Percentiles rank a stretch among this genome's conserved stretches.
phyloP scores from a whole-genome alignment of 108 stramenopile genomes.

The Cyclotella sp. region DNA sequence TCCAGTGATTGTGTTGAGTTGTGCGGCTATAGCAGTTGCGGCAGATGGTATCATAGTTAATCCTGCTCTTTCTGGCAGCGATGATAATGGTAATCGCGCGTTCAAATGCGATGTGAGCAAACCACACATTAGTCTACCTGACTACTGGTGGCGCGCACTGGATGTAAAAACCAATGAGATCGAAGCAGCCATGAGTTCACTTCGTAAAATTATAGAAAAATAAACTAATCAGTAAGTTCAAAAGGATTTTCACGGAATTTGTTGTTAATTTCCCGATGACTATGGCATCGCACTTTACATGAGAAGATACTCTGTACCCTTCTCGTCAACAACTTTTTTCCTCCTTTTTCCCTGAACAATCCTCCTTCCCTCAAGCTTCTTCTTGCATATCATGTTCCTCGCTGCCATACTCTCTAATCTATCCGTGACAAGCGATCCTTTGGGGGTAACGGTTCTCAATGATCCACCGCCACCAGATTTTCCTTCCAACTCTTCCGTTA shows the following conservation, averaged over 20 bases:
- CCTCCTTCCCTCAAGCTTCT: conserved; percentile 57
- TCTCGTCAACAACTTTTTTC: conserved; percentile 46
- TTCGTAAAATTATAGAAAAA: not conserved
- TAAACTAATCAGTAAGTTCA: not conserved
- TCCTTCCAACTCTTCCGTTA: conserved; percentile 64
- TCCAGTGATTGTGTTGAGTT: conserved; percentile 54
- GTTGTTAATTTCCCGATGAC: not conserved
- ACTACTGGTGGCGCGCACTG: conserved; percentile 45
- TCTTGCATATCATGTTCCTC: conserved; percentile 77
- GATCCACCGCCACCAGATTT: conserved; percentile 38
- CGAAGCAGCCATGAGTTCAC: conserved; percentile 12
- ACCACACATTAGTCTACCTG: conserved; percentile 12
- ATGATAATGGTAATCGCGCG: no score
- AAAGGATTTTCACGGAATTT: not conserved
- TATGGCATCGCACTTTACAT: conserved; percentile 14
- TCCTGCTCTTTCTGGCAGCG: not conserved
- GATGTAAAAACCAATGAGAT: conserved; percentile 35
- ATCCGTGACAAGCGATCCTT: conserved; percentile 82
- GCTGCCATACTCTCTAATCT: conserved; percentile 78
- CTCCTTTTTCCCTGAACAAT: conserved; percentile 77
- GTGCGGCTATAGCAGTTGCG: conserved; percentile 65
- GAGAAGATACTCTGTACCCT: conserved; percentile 56
- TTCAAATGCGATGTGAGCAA: conserved; percentile 2
- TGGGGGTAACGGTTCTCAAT: conserved; percentile 77
- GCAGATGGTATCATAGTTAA: conserved; percentile 14